Conservation (phyloP, 805 yeast species). For the Teunomyces stri region DNA sequence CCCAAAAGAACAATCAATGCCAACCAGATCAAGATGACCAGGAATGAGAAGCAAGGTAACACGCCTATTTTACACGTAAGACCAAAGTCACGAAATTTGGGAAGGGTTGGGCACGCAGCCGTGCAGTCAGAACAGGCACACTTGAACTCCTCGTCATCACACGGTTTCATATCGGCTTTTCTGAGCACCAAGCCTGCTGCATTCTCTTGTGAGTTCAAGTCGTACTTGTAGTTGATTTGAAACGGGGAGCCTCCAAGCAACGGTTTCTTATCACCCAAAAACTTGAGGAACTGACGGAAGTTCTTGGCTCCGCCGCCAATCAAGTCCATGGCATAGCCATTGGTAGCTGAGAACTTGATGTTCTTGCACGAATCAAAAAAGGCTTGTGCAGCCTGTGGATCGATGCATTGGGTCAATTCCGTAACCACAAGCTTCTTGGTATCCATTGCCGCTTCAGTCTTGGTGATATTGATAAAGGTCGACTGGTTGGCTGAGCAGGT, state of each 20-base stretch:
- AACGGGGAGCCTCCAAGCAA: constrained; percentile 93
- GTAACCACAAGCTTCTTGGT: constrained; percentile 60
- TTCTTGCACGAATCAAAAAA: constrained; percentile 84
- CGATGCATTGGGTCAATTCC: constrained; percentile 65
- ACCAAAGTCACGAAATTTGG: constrained; percentile 36
- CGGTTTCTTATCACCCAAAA: constrained; percentile 93
- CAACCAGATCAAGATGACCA: constrained; percentile 52
- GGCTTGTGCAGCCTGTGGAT: constrained; percentile 54
- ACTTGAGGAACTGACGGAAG: constrained; percentile 71
- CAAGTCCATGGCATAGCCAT: constrained; percentile 94
- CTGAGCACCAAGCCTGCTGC: constrained; percentile 19
- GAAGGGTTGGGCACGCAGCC: constrained; percentile 69
- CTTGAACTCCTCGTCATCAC: constrained; percentile 64
- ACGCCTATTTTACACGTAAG: constrained; percentile 54
- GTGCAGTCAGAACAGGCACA: constrained; percentile 94
- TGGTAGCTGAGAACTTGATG: constrained; percentile 90
- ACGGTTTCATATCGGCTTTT: constrained; percentile 38
- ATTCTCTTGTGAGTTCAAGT: constrained; percentile 13
- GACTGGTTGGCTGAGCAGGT: constrained; percentile 89
- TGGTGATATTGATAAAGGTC: constrained; percentile 65
- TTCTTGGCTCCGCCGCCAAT: constrained; percentile 95
- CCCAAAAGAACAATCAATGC: constrained; percentile 40
- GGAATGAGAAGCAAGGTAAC: constrained; percentile 72
- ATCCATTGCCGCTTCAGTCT: constrained; percentile 46
- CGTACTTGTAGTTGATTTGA: constrained; percentile 76